These are phyloP conservation scores for Ustilago esculenta DNA, from an alignment of 1,284 basidiomycete genomes.

Conservation along the genomic window DNA sequence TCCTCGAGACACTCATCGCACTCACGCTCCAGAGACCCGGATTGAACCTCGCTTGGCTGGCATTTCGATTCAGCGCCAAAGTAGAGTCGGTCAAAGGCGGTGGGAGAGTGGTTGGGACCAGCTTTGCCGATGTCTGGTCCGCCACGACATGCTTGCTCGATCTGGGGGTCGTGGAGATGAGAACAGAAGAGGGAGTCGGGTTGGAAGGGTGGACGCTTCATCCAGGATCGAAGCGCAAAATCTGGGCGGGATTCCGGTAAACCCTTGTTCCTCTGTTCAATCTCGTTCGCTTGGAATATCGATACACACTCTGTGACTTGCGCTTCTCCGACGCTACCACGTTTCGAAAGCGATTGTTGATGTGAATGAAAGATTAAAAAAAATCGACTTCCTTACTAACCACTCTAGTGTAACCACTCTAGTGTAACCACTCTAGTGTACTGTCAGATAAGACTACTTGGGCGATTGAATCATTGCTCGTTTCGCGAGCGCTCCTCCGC, in stretches of 20 bases:
- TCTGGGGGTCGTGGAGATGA: neutral
- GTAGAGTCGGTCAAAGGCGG: neutral
- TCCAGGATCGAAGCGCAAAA: neutral
- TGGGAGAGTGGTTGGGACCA: conserved; percentile 1
- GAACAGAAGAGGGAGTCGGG: neutral
- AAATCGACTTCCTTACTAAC: too few relatives aligned
- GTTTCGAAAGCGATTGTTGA: too few relatives aligned
- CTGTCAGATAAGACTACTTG: too few relatives aligned
- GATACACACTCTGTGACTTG: too few relatives aligned
- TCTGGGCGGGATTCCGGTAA: conserved; percentile 24
- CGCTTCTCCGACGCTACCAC: too few relatives aligned
- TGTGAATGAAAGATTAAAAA: too few relatives aligned
- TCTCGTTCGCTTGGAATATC: too few relatives aligned
- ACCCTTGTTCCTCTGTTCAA: neutral
- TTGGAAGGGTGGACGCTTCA: conserved; percentile 8
- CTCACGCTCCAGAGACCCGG: conserved; percentile 17
- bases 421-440: too few relatives aligned
- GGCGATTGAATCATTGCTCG: conserved; percentile 7
- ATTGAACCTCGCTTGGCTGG: conserved; percentile 3
- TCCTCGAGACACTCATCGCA: conserved; percentile 11
- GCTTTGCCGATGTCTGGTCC: conserved; percentile 17
- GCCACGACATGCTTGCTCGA: neutral
- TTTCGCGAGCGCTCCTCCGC: conserved; percentile 48
- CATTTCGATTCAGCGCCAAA: conserved; percentile 3
- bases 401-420: too few relatives aligned